These are phyloP conservation scores for apple (Malus domestica) DNA, from an alignment of 306 rosid genomes.

Conservation along the genomic window ASM211411v1 NC_041800.1:28797733-28798232, in stretches of 20 bases:
- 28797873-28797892: constrained; percentile 64
- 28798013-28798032: constrained; percentile 81
- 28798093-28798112: constrained; percentile 58
- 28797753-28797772: background rate
- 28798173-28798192: constrained; percentile 89
- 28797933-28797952: constrained; percentile 70
- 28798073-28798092: constrained; percentile 93
- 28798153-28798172: constrained; percentile 94
- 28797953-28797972: constrained; percentile 84
- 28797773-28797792: background rate
- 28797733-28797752: background rate
- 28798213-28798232: constrained; percentile 23
- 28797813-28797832: too few relatives aligned
- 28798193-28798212: constrained; percentile 61
- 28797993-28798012: constrained; percentile 81
- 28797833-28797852: background rate
- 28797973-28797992: constrained; percentile 60
- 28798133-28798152: constrained; percentile 92
- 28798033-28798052: constrained; percentile 77
- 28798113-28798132: constrained; percentile 74
- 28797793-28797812: background rate
- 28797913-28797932: constrained; percentile 74
- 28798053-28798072: constrained; percentile 62
- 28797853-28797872: background rate
- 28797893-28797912: constrained; percentile 80